phyloP scores from a whole-genome alignment of 306 rosid genomes.

The Gleditsia sinensis region DNA sequence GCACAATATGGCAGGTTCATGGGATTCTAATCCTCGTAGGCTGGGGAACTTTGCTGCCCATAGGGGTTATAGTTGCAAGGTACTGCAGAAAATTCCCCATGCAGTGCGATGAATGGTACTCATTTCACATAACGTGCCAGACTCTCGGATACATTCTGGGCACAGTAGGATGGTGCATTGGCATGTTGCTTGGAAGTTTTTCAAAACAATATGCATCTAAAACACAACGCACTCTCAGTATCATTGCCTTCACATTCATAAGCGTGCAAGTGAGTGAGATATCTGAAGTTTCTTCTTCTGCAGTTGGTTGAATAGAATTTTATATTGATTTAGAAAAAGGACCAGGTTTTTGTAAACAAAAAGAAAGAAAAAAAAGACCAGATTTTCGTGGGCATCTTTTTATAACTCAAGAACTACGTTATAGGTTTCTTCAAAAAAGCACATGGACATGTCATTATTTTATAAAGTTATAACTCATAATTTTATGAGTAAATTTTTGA shows the following conservation, averaged over 20 bases:
- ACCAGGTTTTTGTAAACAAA: no score
- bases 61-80: conserved; percentile 5
- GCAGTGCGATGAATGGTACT: background rate
- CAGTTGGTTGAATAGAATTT: background rate
- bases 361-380: no score
- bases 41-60: background rate
- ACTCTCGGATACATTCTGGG: conserved; percentile 2
- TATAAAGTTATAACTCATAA: no score
- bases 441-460: no score
- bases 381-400: no score
- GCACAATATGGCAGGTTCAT: no score
- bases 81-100: background rate
- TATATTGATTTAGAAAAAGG: no score
- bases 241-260: background rate
- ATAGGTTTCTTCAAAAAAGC: no score
- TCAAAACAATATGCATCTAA: background rate
- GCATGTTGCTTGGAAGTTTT: background rate
- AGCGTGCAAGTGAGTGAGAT: background rate
- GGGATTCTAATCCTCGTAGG: background rate
- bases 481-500: no score
- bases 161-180: background rate
- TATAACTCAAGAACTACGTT: no score
- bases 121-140: background rate
- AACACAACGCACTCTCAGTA: background rate
- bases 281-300: background rate